phyloP scores from a whole-genome alignment of 2,329 filamentous ascomycete genomes.

The Talaromyces albobiverticillius region DNA sequence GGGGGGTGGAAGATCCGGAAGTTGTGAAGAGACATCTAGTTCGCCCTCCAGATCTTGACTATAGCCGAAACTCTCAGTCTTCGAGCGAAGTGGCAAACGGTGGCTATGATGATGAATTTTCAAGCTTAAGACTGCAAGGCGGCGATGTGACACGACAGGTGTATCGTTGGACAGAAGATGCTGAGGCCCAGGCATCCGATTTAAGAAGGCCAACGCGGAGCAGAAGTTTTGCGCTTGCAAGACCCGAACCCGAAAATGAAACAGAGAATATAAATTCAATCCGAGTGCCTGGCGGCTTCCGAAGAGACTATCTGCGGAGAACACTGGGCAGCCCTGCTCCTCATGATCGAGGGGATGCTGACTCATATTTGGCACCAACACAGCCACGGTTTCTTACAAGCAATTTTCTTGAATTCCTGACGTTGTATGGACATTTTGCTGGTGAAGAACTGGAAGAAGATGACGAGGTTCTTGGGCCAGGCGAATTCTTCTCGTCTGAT shows the following conservation, averaged over 20 bases:
- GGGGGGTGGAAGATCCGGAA: conserved; percentile 78
- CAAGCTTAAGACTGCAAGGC: conserved; percentile 86
- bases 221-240: conserved; percentile 78
- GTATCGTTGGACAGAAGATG: conserved; percentile 94
- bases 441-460: conserved; percentile 96
- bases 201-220: conserved; percentile 66
- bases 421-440: conserved; percentile 94
- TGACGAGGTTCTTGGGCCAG: conserved; percentile 79
- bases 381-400: conserved; percentile 72
- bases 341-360: conserved; percentile 38
- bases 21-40: conserved; percentile 88
- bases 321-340: conserved; percentile 63
- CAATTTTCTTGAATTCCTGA: conserved; percentile 94
- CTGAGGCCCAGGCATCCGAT: conserved; percentile 60
- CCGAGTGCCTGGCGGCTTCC: conserved; percentile 88
- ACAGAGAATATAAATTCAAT: conserved; percentile 84
- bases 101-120: conserved; percentile 69
- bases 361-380: conserved; percentile 27
- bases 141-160: conserved; percentile 93
- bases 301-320: conserved; percentile 82
- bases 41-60: conserved; percentile 54
- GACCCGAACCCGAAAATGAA: conserved; percentile 76
- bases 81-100: conserved; percentile 49
- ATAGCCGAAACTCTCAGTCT: conserved; percentile 28
- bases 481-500: conserved; percentile 88